phyloP scores from a whole-genome alignment of 495 filamentous ascomycete genomes.

The Podospora fimiseda region DNA sequence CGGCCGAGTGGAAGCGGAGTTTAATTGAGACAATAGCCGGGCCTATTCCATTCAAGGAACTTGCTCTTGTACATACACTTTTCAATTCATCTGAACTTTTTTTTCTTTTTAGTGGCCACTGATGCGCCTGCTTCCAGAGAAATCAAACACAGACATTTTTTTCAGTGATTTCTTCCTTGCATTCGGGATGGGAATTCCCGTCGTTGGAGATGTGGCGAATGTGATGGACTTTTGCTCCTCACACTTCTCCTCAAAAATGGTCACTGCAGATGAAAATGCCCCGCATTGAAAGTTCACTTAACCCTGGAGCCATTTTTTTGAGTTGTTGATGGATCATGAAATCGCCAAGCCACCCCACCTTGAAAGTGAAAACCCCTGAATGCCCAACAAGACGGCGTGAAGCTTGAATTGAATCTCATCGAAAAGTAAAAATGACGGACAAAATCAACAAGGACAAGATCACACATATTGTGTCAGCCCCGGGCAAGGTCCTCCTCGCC shows the following conservation, averaged over 20 bases:
- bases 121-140: background rate
- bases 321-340: too few relatives aligned
- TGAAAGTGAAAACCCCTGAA: background rate
- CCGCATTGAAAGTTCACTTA: background rate
- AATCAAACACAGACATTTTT: background rate
- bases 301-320: background rate
- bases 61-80: too few relatives aligned
- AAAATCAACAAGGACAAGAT: slow-evolving; percentile 9
- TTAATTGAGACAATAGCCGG: too few relatives aligned
- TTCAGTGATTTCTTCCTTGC: background rate
- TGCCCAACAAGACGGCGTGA: background rate
- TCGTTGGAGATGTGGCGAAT: background rate
- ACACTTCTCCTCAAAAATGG: too few relatives aligned
- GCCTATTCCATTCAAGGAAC: too few relatives aligned
- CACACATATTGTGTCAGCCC: slow-evolving; percentile 56
- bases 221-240: too few relatives aligned
- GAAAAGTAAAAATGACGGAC: background rate
- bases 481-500: slow-evolving; percentile 90
- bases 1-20: background rate
- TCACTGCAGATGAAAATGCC: background rate
- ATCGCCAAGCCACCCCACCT: background rate
- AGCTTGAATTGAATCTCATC: background rate
- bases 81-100: too few relatives aligned
- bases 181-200: background rate
- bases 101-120: background rate